Evolutionary conservation across 129 eudicot species (phyloP), one percentile per base, ranked within the genome.

Genomic region (Ambrosia artemisiifolia): DNA sequence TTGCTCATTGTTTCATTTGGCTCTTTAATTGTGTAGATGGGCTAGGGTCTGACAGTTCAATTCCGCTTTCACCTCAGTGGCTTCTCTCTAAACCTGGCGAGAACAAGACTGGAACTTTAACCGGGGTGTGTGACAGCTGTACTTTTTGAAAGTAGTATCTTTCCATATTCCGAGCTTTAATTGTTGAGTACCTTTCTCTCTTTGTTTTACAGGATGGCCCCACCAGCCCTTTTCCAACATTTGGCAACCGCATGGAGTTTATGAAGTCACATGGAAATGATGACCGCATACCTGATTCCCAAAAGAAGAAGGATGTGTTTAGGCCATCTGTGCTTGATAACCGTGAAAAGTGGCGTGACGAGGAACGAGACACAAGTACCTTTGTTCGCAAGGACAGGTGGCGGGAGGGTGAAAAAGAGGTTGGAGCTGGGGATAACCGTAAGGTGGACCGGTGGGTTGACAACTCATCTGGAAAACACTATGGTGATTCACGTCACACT

Each of bases 61-160:
- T 94, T 48, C 97, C 99, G 38, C 99, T 94, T 77, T 94, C 97
- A 38, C 99, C 99, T 20, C 99, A 94, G 84, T 94, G 99, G 99
- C 97, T 90, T 83, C 91, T 83, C 35, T 84, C 99, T 5, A 94
- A 94, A 78, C 82, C 87, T 10, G 94, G 93, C 83, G 99, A 94
- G 72, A 86, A 69, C 46, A 94, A 94, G 87, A 34, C 81, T 63
- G 99, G 88, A 76, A 71, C 75, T 36, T 38, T 80, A 71, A 49
- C 80, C 63, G 96, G 86, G 86, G 99, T 94, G 33, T 70, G 96
- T 81, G 79, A 32, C 71, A n/a, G 6, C 17, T 13, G 28, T 35
- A 38, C 9, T 71, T 16, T 33, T 65, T 40, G 17, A 20, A 14
- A 40, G 13, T 8, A 64, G 5, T 35, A 50, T 30, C 49, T n/a